Percentiles rank a stretch among this genome's conserved stretches.
Evolutionary conservation across 306 rosid genomes (phyloP).

Genomic region (Boehmeria nivea): DNA sequence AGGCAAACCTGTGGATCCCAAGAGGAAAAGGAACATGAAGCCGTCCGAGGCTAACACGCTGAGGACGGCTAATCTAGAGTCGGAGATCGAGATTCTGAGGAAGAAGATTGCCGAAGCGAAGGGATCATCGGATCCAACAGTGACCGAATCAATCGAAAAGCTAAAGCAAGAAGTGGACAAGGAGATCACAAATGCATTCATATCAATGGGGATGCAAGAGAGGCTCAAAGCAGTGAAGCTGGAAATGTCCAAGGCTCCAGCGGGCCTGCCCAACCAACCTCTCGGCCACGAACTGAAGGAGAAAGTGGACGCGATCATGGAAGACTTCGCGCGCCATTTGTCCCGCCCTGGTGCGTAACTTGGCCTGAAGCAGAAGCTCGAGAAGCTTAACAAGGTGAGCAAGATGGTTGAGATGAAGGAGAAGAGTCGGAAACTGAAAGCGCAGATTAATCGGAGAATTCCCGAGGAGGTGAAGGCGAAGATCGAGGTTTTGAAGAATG

Average conservation of each 20-base stretch:
- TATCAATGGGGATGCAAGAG: slow-evolving; percentile 46
- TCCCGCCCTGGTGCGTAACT: slow-evolving; percentile 43
- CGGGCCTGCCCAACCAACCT: slow-evolving; percentile 26
- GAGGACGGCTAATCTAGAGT: slow-evolving; percentile 27
- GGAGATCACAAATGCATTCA: slow-evolving; percentile 41
- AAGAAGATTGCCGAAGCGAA: slow-evolving; percentile 39
- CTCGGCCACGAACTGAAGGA: slow-evolving; percentile 32
- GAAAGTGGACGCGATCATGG: slow-evolving; percentile 39
- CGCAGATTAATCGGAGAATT: slow-evolving; percentile 45
- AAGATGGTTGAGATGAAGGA: slow-evolving; percentile 31
- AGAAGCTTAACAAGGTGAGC: slow-evolving; percentile 30
- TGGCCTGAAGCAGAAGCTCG: slow-evolving; percentile 52
- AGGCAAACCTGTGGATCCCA: slow-evolving; percentile 35
- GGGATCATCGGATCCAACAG: slow-evolving; percentile 27
- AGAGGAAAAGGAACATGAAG: slow-evolving; percentile 43
- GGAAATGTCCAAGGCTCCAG: slow-evolving; percentile 34
- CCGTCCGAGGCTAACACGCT: slow-evolving; percentile 33
- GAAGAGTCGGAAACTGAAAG: slow-evolving; percentile 33
- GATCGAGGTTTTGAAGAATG: slow-evolving; percentile 32
- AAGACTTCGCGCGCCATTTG: slow-evolving; percentile 39
- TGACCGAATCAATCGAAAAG: slow-evolving; percentile 34
- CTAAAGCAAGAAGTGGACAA: slow-evolving; percentile 45
- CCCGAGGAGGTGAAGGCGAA: slow-evolving; percentile 33
- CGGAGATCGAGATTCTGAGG: slow-evolving; percentile 38
- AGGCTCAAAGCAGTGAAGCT: slow-evolving; percentile 33